These are phyloP conservation scores for Gymnopilus dilepis DNA, from an alignment of 768 basidiomycete species.

Conservation along the genomic window DNA sequence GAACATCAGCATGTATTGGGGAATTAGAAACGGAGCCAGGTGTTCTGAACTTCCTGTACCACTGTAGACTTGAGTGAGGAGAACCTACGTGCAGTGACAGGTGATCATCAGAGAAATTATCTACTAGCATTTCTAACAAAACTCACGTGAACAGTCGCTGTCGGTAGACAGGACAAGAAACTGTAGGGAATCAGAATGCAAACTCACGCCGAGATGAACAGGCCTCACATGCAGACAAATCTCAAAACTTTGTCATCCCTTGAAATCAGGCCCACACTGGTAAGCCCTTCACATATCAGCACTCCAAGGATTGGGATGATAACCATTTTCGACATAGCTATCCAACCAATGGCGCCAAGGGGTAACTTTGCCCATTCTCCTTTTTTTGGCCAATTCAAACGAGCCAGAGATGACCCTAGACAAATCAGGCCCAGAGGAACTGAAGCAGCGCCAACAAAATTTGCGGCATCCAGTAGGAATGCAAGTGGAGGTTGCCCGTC, in stretches of 20 bases:
- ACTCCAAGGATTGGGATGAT: constrained; percentile 67
- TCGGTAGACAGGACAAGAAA: constrained; percentile 65
- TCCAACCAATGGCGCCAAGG: constrained; percentile 53
- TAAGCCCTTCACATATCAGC: constrained; percentile 55
- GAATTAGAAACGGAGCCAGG: constrained; percentile 65
- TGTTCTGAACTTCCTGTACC: constrained; percentile 69
- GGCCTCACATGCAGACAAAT: constrained; percentile 71
- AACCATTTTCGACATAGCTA: constrained; percentile 61
- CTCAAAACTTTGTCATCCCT: constrained; percentile 61
- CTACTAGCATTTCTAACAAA: neutral
- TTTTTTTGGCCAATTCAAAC: constrained; percentile 53
- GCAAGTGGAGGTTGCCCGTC: constrained; percentile 73
- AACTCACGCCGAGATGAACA: neutral
- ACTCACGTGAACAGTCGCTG: constrained; percentile 60
- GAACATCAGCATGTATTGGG: constrained; percentile 61
- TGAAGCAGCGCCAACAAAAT: constrained; percentile 66
- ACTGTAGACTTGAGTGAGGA: constrained; percentile 69
- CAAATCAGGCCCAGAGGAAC: constrained; percentile 68
- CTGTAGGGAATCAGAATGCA: constrained; percentile 32
- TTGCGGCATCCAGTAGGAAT: constrained; percentile 58
- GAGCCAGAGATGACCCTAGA: constrained; percentile 66
- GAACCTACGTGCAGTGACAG: constrained; percentile 45
- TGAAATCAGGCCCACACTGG: constrained; percentile 50
- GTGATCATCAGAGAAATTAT: neutral
- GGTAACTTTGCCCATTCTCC: constrained; percentile 49